These are phyloP conservation scores for Clathrospora elynae DNA, from an alignment of 2,329 filamentous ascomycete species.

Conservation along the genomic window DNA sequence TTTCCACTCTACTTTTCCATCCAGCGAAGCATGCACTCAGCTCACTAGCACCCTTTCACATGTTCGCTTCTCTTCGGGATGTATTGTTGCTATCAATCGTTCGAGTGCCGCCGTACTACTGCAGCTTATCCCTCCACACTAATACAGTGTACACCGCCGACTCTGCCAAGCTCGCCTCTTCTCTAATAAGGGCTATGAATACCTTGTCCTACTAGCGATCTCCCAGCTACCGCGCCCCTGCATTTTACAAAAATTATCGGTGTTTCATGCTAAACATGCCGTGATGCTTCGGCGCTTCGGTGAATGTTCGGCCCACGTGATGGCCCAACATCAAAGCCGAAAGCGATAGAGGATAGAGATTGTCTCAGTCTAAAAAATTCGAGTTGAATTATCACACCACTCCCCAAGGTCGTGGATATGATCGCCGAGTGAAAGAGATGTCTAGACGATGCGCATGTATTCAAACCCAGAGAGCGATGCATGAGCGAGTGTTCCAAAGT, in stretches of 20 bases:
- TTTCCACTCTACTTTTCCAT: not conserved
- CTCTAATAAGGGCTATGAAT: not conserved
- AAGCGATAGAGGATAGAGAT: not conserved
- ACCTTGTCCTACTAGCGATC: not conserved
- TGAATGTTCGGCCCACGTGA: constrained; percentile 8
- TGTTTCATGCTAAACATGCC: constrained; percentile 14
- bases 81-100: constrained; percentile 1
- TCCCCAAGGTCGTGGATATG: no score
- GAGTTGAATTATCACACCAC: no score
- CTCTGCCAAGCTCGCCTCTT: not conserved
- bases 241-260: constrained; percentile 11
- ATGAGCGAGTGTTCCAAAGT: no score
- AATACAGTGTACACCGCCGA: not conserved
- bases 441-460: no score
- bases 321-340: not conserved
- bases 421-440: no score
- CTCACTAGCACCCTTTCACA: constrained; percentile 2
- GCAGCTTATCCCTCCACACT: constrained; percentile 6
- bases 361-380: no score
- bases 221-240: constrained; percentile 7
- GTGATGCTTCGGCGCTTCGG: constrained; percentile 12
- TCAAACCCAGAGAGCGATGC: no score
- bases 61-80: not conserved
- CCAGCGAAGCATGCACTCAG: constrained; percentile 1
- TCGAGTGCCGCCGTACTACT: constrained; percentile 11